Conservation (phyloP, 768 basidiomycete species). For the Crucibulum laeve region DNA sequence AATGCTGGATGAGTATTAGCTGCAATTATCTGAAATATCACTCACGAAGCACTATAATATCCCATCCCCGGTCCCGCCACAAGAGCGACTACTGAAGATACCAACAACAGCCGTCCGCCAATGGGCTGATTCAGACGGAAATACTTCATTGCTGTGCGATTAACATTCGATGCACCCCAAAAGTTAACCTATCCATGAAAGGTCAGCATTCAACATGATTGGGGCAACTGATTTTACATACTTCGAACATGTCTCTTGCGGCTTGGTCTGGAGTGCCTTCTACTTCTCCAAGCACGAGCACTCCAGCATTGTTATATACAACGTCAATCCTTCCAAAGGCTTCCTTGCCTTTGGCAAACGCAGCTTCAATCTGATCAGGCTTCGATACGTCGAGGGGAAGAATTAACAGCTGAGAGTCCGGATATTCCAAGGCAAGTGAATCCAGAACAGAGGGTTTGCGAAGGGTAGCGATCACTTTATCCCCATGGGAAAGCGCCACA, state of each 20-base stretch:
- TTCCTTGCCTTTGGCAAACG: constrained; percentile 23
- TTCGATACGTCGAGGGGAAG: constrained; percentile 32
- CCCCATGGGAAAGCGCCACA: constrained; percentile 28
- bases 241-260: constrained; percentile 35
- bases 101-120: constrained; percentile 34
- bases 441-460: constrained; percentile 26
- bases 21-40: background rate
- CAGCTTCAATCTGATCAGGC: constrained; percentile 20
- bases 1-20: background rate
- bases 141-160: constrained; percentile 22
- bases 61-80: constrained; percentile 19
- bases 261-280: constrained; percentile 30
- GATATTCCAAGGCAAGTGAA: constrained; percentile 21
- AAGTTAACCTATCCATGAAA: constrained; percentile 16
- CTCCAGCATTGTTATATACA: constrained; percentile 39
- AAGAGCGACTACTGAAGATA: constrained; percentile 25
- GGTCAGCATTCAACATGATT: constrained; percentile 5
- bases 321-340: constrained; percentile 34
- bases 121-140: constrained; percentile 36
- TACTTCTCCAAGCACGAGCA: constrained; percentile 24
- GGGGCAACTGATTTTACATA: constrained; percentile 9
- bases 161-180: constrained; percentile 31
- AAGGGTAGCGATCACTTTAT: constrained; percentile 34
- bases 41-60: constrained; percentile 21
- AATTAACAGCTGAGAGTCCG: constrained; percentile 25